Evolutionary conservation across 192 early-diverging fungal species (phyloP).

Genomic region (Backusella liffmaniae): DNA sequence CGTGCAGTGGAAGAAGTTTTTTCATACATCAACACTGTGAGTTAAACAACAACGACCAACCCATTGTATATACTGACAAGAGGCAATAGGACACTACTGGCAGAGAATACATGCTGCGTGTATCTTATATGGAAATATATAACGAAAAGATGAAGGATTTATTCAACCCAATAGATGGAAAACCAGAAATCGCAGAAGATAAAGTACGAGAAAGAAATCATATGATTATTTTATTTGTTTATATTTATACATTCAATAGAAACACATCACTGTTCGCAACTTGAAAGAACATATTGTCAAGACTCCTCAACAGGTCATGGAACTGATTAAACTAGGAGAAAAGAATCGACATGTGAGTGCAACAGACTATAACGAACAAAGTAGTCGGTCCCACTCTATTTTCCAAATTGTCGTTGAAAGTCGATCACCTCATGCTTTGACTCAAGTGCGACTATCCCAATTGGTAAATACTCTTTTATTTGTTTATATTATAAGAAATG

Average conservation of each 20-base stretch:
- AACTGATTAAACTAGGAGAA: slow-evolving; percentile 76
- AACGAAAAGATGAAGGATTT: slow-evolving; percentile 92
- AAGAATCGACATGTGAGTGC: slow-evolving; percentile 79
- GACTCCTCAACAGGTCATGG: slow-evolving; percentile 69
- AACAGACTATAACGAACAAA: slow-evolving; percentile 92
- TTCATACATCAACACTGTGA: slow-evolving; percentile 64
- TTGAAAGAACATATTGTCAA: slow-evolving; percentile 75
- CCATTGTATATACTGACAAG: too few relatives aligned
- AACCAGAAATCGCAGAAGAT: slow-evolving; percentile 74
- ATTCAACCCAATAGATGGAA: slow-evolving; percentile 72
- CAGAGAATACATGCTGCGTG: slow-evolving; percentile 85
- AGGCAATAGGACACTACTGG: background rate
- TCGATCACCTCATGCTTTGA: background rate
- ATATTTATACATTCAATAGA: slow-evolving; percentile 48
- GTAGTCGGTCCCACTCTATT: slow-evolving; percentile 93
- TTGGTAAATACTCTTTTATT: slow-evolving; percentile 16
- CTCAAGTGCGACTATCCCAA: slow-evolving; percentile 36
- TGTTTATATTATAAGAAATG: background rate
- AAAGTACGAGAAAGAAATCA: slow-evolving; percentile 24
- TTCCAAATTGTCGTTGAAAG: slow-evolving; percentile 71
- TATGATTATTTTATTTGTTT: background rate
- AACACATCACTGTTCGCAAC: slow-evolving; percentile 43
- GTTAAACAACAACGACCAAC: background rate
- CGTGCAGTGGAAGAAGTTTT: slow-evolving; percentile 78
- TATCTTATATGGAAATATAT: slow-evolving; percentile 98